These are phyloP conservation scores for Scutellaria minor DNA, from an alignment of 257 asterid genomes.

Conservation along the genomic window DNA sequence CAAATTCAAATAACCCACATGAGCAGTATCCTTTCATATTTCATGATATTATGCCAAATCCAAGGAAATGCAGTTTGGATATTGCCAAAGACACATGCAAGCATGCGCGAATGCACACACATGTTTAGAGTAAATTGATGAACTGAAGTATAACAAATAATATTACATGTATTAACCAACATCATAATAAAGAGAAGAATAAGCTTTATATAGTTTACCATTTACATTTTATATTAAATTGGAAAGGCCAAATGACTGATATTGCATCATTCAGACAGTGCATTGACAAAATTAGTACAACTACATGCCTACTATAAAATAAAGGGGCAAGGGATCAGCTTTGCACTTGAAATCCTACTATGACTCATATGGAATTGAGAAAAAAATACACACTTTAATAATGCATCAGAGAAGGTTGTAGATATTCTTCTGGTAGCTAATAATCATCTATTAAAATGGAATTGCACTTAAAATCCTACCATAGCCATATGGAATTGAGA, in stretches of 20 bases:
- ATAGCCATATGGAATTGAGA: slow-evolving; percentile 1
- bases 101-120: background rate
- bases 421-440: background rate
- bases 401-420: slow-evolving; percentile 5
- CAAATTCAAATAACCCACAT: slow-evolving; percentile 5
- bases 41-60: slow-evolving; percentile 16
- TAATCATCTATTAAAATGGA: slow-evolving; percentile 9
- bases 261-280: slow-evolving; percentile 8
- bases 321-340: background rate
- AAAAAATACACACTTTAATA: slow-evolving; percentile 1
- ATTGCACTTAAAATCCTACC: slow-evolving; percentile 22
- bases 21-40: slow-evolving; percentile 3
- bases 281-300: slow-evolving; percentile 4
- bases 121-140: slow-evolving; percentile 12
- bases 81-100: background rate
- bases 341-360: slow-evolving; percentile 20
- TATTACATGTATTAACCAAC: background rate
- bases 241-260: slow-evolving; percentile 27
- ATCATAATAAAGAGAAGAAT: slow-evolving; percentile 2
- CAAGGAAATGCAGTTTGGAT: slow-evolving; percentile 15
- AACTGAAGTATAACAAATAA: background rate
- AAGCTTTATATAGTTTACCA: slow-evolving; percentile 4
- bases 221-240: background rate
- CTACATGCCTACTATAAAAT: background rate
- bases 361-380: background rate